phyloP scores from a whole-genome alignment of 2,329 filamentous ascomycete genomes.

The Trichophaea hybrida region DNA sequence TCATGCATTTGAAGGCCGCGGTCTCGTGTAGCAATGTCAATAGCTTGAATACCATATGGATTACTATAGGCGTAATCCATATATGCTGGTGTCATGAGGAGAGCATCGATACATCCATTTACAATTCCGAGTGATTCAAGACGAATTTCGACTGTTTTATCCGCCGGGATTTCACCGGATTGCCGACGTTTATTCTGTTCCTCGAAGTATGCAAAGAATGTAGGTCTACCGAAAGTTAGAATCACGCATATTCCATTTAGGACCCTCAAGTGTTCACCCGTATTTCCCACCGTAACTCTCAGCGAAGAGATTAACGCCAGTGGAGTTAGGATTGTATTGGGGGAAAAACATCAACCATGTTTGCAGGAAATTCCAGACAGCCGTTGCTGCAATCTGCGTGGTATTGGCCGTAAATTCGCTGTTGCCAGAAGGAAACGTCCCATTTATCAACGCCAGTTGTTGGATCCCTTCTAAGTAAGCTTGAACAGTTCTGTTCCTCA shows the following conservation, averaged over 20 bases:
- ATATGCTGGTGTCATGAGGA: slow-evolving; percentile 45
- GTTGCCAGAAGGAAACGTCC: slow-evolving; percentile 48
- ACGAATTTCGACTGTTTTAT: slow-evolving; percentile 44
- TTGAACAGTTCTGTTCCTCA: slow-evolving; percentile 27
- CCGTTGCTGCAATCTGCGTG: slow-evolving; percentile 42
- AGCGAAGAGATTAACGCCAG: slow-evolving; percentile 51
- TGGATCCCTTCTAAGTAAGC: background rate
- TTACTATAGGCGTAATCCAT: slow-evolving; percentile 47
- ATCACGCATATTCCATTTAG: slow-evolving; percentile 7
- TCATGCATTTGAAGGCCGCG: slow-evolving; percentile 37
- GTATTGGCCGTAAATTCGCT: slow-evolving; percentile 40
- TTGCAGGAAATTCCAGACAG: slow-evolving; percentile 52
- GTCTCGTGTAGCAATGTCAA: slow-evolving; percentile 40
- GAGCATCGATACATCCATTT: slow-evolving; percentile 54
- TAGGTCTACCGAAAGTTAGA: slow-evolving; percentile 31
- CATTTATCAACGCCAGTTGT: slow-evolving; percentile 36
- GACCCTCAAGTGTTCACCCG: slow-evolving; percentile 47
- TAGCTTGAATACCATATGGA: slow-evolving; percentile 47
- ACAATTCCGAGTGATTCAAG: slow-evolving; percentile 53
- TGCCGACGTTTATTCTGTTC: slow-evolving; percentile 47
- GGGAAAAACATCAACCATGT: slow-evolving; percentile 46
- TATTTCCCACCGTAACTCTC: slow-evolving; percentile 60
- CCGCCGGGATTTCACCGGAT: slow-evolving; percentile 35
- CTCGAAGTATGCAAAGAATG: slow-evolving; percentile 35
- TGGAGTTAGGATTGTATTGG: slow-evolving; percentile 37